phyloP scores from a whole-genome alignment of 2,329 filamentous ascomycete genomes.

The Xylariaceae sp. region DNA sequence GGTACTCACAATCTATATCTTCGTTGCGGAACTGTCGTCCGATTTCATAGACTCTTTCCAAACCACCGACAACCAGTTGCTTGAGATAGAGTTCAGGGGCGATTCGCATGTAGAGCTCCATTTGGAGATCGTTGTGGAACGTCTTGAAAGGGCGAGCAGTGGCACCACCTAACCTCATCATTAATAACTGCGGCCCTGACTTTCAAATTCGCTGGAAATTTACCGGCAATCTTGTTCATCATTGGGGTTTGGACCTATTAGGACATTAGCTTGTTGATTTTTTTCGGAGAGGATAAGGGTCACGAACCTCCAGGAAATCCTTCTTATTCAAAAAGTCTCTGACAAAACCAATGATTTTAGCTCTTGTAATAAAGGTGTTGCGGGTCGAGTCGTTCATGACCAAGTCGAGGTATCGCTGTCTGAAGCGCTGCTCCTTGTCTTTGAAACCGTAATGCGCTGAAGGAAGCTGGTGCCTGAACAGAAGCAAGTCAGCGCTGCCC shows the following conservation, averaged over 20 bases:
- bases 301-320: constrained; percentile 75
- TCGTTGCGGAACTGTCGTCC: constrained; percentile 96
- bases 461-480: constrained; percentile 64
- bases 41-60: constrained; percentile 93
- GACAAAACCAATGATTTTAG: constrained; percentile 84
- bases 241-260: constrained; percentile 71
- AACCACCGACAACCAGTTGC: constrained; percentile 88
- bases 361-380: constrained; percentile 75
- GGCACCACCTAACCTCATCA: constrained; percentile 59
- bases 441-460: constrained; percentile 92
- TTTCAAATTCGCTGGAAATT: constrained; percentile 31
- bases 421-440: constrained; percentile 88
- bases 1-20: constrained; percentile 56
- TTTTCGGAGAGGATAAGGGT: not conserved
- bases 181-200: not conserved
- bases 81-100: constrained; percentile 96
- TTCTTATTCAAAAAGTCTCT: constrained; percentile 81
- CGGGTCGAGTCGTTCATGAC: constrained; percentile 92
- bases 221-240: constrained; percentile 93
- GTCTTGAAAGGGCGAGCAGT: constrained; percentile 94
- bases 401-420: constrained; percentile 89
- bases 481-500: not conserved
- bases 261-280: not conserved
- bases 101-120: constrained; percentile 91
- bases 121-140: constrained; percentile 91